phyloP scores from a whole-genome alignment of 108 stramenopile species.

The Nitzschia sp. region DNA sequence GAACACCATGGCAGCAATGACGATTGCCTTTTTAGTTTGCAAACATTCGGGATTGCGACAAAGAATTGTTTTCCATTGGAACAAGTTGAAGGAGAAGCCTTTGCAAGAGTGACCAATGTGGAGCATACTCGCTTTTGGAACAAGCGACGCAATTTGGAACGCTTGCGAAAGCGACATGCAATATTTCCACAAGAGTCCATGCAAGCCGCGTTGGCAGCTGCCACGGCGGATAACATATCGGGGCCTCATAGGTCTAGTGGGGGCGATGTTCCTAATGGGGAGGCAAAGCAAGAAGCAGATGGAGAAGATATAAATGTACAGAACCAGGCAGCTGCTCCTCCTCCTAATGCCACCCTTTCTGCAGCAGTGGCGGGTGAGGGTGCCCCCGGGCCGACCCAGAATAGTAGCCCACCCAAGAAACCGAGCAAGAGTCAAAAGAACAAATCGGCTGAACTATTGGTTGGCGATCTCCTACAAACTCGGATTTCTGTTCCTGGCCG shows the following conservation, averaged over 20 bases:
- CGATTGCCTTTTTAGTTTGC: slow-evolving; percentile 7
- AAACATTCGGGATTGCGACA: slow-evolving; percentile 17
- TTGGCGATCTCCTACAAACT: neutral
- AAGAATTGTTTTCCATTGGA: slow-evolving; percentile 18
- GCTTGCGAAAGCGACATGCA: neutral
- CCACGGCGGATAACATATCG: neutral
- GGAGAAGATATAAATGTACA: neutral
- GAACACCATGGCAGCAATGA: slow-evolving; percentile 4
- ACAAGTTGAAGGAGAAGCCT: neutral
- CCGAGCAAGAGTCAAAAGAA: neutral
- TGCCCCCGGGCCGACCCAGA: neutral
- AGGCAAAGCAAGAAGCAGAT: neutral
- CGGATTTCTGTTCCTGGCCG: slow-evolving; percentile 3
- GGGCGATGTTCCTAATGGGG: too few species aligned
- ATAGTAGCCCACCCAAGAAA: neutral
- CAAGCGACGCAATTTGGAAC: slow-evolving; percentile 19
- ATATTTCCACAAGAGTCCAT: neutral
- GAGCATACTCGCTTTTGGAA: slow-evolving; percentile 4
- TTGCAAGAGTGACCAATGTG: neutral
- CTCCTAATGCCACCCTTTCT: neutral
- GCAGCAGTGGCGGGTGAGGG: neutral
- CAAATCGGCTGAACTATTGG: neutral
- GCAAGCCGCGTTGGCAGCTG: neutral
- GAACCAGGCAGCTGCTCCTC: neutral
- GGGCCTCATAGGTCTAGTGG: too few species aligned